phyloP scores from a whole-genome alignment of 257 asterid genomes.

The Phtheirospermum japonicum region DNA sequence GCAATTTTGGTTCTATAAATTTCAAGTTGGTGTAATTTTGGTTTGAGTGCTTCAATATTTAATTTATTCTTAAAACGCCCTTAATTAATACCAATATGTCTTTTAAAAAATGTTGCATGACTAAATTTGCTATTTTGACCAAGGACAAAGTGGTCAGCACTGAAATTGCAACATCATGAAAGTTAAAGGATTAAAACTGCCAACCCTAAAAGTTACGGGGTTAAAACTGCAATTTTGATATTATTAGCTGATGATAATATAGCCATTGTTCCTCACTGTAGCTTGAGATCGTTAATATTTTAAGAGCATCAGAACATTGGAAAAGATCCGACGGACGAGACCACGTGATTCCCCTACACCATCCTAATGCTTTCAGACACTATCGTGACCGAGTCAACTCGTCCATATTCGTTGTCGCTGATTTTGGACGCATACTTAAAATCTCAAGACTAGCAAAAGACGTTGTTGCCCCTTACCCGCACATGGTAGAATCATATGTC shows the following conservation, averaged over 20 bases:
- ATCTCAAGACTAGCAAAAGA: conserved; percentile 76
- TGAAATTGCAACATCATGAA: no score
- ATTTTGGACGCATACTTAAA: conserved; percentile 71
- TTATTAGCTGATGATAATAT: conserved; percentile 10
- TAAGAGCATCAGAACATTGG: conserved; percentile 67
- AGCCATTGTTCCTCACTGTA: conserved; percentile 28
- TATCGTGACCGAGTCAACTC: conserved; percentile 60
- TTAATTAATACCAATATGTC: no score
- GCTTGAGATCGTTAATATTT: conserved; percentile 65
- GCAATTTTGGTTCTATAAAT: no score
- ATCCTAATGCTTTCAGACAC: conserved; percentile 91
- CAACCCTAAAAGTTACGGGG: no score
- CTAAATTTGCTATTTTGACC: no score
- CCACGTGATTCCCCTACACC: conserved; percentile 89
- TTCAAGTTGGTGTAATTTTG: no score
- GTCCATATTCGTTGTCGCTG: conserved; percentile 82
- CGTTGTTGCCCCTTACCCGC: conserved; percentile 87
- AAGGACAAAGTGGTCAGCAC: no score
- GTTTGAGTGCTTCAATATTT: no score
- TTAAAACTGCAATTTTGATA: no score
- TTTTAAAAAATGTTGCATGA: no score
- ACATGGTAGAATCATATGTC: conserved; percentile 63
- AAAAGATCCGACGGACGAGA: conserved; percentile 74
- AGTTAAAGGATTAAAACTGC: no score
- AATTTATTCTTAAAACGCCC: no score